These are phyloP conservation scores for Cladophialophora yegresii DNA, from an alignment of 2,329 filamentous ascomycete genomes.

Conservation along the genomic window DNA sequence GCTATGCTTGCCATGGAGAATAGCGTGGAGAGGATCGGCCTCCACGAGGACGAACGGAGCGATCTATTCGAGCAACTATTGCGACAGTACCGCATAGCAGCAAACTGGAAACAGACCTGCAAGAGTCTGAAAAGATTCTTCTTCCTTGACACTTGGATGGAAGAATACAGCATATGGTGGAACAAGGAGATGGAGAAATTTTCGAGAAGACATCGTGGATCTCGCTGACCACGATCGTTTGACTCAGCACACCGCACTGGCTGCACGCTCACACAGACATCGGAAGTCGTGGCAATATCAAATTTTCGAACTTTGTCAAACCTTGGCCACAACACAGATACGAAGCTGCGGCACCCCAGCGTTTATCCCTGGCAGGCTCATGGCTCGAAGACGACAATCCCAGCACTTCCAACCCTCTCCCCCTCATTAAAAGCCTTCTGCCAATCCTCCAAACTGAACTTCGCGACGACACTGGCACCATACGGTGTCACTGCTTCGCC, in stretches of 20 bases:
- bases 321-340: background rate
- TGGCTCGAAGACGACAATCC: constrained; percentile 17
- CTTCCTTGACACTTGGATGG: constrained; percentile 7
- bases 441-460: constrained; percentile 26
- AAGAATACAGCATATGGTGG: constrained; percentile 10
- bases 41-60: background rate
- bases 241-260: background rate
- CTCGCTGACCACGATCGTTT: background rate
- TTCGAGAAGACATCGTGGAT: background rate
- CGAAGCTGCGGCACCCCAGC: background rate
- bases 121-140: constrained; percentile 4
- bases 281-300: background rate
- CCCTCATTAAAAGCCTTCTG: constrained; percentile 22
- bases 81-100: background rate
- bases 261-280: background rate
- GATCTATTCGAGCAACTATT: constrained; percentile 4
- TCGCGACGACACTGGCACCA: constrained; percentile 7
- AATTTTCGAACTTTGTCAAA: background rate
- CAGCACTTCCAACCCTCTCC: constrained; percentile 11
- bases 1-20: constrained; percentile 6
- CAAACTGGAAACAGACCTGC: constrained; percentile 2
- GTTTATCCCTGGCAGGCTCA: background rate
- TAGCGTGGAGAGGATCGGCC: constrained; percentile 3
- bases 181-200: constrained; percentile 3
- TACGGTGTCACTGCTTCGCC: constrained; percentile 4